phyloP scores from a whole-genome alignment of 306 rosid genomes.

The Astragalus glycyphyllos region DNA sequence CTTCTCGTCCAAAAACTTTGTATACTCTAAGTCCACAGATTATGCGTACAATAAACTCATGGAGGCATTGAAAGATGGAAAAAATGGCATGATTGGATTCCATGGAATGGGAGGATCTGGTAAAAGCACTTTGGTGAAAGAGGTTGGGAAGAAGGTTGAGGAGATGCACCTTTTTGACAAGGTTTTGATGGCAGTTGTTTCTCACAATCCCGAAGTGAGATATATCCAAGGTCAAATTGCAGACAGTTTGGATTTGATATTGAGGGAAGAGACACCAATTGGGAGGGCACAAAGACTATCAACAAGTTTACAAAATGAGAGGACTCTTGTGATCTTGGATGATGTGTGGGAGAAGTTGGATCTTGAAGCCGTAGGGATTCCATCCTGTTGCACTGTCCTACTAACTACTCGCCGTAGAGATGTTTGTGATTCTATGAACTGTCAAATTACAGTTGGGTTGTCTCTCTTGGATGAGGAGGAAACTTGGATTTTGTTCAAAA shows the following conservation, averaged over 20 bases:
- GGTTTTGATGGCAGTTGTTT: slow-evolving; percentile 30
- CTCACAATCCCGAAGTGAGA: not conserved
- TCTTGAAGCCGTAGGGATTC: slow-evolving; percentile 25
- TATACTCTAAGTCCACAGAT: slow-evolving; percentile 1
- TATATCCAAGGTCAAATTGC: slow-evolving; percentile 26
- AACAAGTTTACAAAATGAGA: not conserved
- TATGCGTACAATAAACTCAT: not conserved
- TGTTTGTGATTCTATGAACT: not conserved
- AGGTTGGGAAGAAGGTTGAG: slow-evolving; percentile 4
- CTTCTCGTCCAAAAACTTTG: slow-evolving; percentile 10
- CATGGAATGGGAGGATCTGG: slow-evolving; percentile 38
- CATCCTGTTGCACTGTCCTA: not conserved
- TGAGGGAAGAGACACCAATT: not conserved
- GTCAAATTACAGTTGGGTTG: not conserved
- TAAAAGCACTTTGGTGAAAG: slow-evolving; percentile 34
- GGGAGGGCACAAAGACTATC: slow-evolving; percentile 10
- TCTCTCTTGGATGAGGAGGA: not conserved
- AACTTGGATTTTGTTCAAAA: slow-evolving; percentile 22
- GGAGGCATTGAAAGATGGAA: slow-evolving; percentile 28
- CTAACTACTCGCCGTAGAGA: slow-evolving; percentile 7
- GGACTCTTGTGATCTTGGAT: slow-evolving; percentile 38
- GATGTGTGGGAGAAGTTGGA: slow-evolving; percentile 14
- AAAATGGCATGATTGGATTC: slow-evolving; percentile 1
- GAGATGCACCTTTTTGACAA: slow-evolving; percentile 11
- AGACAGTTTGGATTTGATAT: not conserved